Conservation (phyloP, 306 rosid genomes). For the Pterocarpus macrocarpus region DNA sequence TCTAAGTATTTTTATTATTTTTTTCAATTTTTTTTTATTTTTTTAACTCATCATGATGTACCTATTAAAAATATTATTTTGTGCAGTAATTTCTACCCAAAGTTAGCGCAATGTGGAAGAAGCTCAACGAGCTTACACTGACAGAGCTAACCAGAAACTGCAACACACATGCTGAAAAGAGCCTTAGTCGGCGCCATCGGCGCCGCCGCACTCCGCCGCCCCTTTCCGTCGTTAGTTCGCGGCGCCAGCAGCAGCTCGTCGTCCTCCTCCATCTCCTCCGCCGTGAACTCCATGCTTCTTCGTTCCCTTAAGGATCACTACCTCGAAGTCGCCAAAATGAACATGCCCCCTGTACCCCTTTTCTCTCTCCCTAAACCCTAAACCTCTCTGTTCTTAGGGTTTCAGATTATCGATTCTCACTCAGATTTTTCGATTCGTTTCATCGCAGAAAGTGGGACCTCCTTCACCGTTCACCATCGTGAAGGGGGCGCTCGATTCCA, state of each 20-base stretch:
- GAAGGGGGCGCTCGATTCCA: slow-evolving; percentile 76
- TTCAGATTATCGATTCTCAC: slow-evolving; percentile 8
- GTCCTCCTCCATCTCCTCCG: slow-evolving; percentile 58
- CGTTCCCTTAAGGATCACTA: slow-evolving; percentile 96
- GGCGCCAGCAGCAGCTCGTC: slow-evolving; percentile 54
- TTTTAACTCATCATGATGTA: too few species aligned
- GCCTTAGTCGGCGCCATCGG: slow-evolving; percentile 42
- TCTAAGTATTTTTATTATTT: too few species aligned
- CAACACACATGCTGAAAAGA: slow-evolving; percentile 69
- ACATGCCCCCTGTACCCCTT: slow-evolving; percentile 79
- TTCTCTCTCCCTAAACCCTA: slow-evolving; percentile 11
- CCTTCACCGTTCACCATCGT: slow-evolving; percentile 79
- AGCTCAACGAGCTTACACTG: neutral
- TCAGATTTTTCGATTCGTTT: neutral
- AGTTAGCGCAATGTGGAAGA: neutral
- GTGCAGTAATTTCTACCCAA: too few species aligned
- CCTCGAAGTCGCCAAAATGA: slow-evolving; percentile 80
- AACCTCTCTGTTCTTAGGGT: slow-evolving; percentile 5
- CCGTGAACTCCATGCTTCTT: slow-evolving; percentile 77
- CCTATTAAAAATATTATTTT: too few species aligned
- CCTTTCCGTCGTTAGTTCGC: slow-evolving; percentile 37
- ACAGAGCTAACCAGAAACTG: neutral
- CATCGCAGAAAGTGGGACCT: slow-evolving; percentile 75
- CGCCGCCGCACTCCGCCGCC: slow-evolving; percentile 51
- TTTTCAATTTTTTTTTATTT: too few species aligned